Evolutionary conservation across 2,329 filamentous ascomycete genomes (phyloP).

Genomic region (Penicillium thymicola): DNA sequence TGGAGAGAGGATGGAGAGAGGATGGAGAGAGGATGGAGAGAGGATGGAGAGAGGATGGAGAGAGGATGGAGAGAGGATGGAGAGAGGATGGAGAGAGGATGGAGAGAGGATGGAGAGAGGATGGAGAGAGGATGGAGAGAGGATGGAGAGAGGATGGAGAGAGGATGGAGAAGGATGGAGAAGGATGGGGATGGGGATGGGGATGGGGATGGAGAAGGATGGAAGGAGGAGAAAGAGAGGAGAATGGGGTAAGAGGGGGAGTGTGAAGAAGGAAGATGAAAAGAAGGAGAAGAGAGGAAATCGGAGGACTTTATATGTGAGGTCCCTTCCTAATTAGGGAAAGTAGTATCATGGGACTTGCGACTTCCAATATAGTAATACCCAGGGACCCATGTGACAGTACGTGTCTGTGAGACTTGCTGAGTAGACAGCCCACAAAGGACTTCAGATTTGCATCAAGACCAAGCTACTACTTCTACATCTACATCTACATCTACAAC

Average conservation of each 20-base stretch:
- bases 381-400: too few species aligned
- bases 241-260: neutral
- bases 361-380: neutral
- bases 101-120: too few species aligned
- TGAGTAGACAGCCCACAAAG: too few species aligned
- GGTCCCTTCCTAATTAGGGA: neutral
- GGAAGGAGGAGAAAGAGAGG: neutral
- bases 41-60: neutral
- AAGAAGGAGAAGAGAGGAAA: neutral
- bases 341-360: neutral
- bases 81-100: neutral
- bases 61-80: neutral
- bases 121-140: neutral
- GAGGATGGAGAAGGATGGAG: neutral
- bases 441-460: neutral
- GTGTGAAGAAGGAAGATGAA: neutral
- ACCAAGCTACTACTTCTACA: neutral
- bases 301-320: neutral
- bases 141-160: too few species aligned
- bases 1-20: too few species aligned
- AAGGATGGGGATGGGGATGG: neutral
- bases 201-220: neutral
- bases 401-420: neutral
- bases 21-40: too few species aligned
- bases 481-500: neutral